Evolutionary conservation across 2,329 filamentous ascomycete species (phyloP).

Genomic region (Metarhizium robertsii): DNA sequence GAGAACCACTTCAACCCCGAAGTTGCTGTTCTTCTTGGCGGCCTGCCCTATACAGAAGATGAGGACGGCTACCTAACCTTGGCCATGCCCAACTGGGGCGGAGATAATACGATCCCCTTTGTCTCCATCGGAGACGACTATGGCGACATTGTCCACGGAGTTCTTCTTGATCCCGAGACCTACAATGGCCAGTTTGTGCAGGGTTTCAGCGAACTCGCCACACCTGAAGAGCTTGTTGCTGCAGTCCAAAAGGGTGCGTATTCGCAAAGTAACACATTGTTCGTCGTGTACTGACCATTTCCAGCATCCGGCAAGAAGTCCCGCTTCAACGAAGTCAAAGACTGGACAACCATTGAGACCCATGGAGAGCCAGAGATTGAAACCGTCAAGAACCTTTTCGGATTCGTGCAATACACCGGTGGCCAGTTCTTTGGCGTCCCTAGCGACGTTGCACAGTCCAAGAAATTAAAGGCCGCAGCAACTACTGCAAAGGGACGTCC

Average conservation of each 20-base stretch:
- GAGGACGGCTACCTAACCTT: too few relatives aligned
- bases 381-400: constrained; percentile 27
- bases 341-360: constrained; percentile 12
- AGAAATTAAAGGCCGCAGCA: constrained; percentile 19
- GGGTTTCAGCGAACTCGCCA: too few relatives aligned
- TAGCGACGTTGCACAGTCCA: constrained; percentile 16
- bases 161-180: constrained; percentile 28
- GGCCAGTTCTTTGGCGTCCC: constrained; percentile 22
- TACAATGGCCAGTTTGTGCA: constrained; percentile 19
- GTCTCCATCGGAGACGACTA: constrained; percentile 31
- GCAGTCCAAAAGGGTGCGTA: too few relatives aligned
- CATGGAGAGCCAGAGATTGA: constrained; percentile 22
- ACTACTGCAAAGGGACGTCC: constrained; percentile 16
- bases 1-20: constrained; percentile 30
- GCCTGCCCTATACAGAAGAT: constrained; percentile 22
- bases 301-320: too few relatives aligned
- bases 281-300: too few relatives aligned
- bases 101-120: constrained; percentile 25
- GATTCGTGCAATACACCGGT: constrained; percentile 23
- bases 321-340: too few relatives aligned
- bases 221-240: too few relatives aligned
- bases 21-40: constrained; percentile 26
- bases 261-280: too few relatives aligned
- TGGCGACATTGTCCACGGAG: constrained; percentile 35
- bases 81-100: constrained; percentile 27